Base-by-base conservation (phyloP, 208 protist species). In the Trichomonas tenax region DNA sequence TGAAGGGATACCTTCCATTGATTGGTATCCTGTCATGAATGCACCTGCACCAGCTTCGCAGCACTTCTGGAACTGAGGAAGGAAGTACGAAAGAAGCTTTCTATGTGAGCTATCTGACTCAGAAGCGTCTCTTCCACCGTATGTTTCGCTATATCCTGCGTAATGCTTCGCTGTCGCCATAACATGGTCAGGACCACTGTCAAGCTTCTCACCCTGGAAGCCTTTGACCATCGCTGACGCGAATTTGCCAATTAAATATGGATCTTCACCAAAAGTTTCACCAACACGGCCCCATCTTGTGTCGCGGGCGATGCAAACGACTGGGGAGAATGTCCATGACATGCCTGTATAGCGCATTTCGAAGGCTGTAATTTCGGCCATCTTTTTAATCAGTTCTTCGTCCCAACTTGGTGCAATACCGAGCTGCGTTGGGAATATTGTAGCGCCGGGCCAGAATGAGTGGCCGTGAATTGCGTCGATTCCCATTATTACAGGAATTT, bases 231-330 rank as follows among this genome's bases (percentile, higher is more conserved):
- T 93, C 34, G 95, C 95, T 17, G 23, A 82, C 11, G 45, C 44
- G 49, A 82, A 95, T 96, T 0, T 38, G 17, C 26, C 44, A 15
- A 93, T 93, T 2, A 98, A 23, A 31, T 96, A 72, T 10, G 97
- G 96, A 86, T 97, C 97, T 96, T 97, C 97, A 31, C 97, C 97
- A 96, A 98, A 98, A 6, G 97, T 98, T 96, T 97, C 97, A 63
- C 97, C 97, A 48, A 97, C 88, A 45, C 97, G 96, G 40, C 97
- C 89, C 97, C 97, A 98, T 0, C 72, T 3, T 14, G 96, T 96
- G 44, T 98, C 96, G 34, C 86, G 82, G 0, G 96, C 96, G 44
- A 98, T 97, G 34, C 96, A 97, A n/a, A 97, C 95, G 36, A 98
- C 96, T 45, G 97, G 97, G 0, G 96, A 63, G 63, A 97, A 98